Evolutionary conservation across 192 early-diverging fungal species (phyloP), one percentile per base, ranked within the genome.

Genomic region (Thoreauomyces humboldtii): DNA sequence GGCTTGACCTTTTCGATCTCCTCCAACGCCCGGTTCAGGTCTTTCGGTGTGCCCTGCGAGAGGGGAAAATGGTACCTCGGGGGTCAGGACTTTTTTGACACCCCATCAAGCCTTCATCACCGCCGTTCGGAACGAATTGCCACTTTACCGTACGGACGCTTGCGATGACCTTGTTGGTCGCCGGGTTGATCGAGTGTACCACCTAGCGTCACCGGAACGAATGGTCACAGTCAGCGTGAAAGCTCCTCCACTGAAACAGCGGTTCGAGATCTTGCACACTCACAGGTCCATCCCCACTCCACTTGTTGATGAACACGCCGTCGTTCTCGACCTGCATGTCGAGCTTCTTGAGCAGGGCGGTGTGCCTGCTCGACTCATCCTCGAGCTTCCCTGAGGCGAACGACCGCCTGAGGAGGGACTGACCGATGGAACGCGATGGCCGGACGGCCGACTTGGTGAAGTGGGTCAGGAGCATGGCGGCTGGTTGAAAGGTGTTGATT

Each of bases 91-190:
- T n/a, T n/a, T n/a, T n/a, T n/a, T n/a, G n/a, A n/a, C n/a, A n/a
- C n/a, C n/a, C n/a, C n/a, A n/a, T n/a, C n/a, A n/a, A n/a, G n/a
- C n/a, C n/a, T n/a, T n/a, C n/a, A n/a, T n/a, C n/a, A n/a, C n/a
- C n/a, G n/a, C n/a, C n/a, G n/a, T n/a, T n/a, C n/a, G n/a, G n/a
- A n/a, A n/a, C n/a, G n/a, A n/a, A n/a, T n/a, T n/a, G n/a, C n/a
- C n/a, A n/a, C n/a, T n/a, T 9, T 41, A 41, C 38, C 9, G 85
- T 87, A 41, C 80, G 78, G 24, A 94, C 90, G 53, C 83, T 76
- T 35, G 87, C 95, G 55, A 97, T 88, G 31, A 91, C 78, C 56
- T 90, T 82, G 76, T 91, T 89, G 37, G 92, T 92, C n/a, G 88
- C 89, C 12, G 81, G 81, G 51, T 79, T 79, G 21, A 83, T 59